These are phyloP conservation scores for Periconia sp. DNA, from an alignment of 2,329 filamentous ascomycete species.

Conservation along the genomic window DNA sequence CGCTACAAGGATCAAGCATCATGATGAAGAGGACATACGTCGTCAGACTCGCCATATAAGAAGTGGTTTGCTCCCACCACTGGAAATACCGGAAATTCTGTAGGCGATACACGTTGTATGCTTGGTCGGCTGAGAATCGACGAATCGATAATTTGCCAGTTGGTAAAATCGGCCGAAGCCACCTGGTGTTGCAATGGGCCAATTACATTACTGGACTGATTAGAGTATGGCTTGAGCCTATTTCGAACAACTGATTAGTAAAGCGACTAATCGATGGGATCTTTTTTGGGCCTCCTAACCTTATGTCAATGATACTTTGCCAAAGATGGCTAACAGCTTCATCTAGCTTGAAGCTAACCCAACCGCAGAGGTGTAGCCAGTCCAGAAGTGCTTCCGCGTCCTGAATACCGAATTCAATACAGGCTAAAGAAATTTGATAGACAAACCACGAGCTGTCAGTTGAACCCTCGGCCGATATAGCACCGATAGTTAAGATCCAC, in stretches of 20 bases:
- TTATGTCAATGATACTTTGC: constrained; percentile 38
- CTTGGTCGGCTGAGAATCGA: constrained; percentile 20
- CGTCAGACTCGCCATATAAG: constrained; percentile 23
- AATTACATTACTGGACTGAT: constrained; percentile 21
- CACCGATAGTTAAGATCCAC: constrained; percentile 44
- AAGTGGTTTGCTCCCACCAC: constrained; percentile 11
- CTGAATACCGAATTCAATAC: constrained; percentile 36
- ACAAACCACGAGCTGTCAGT: constrained; percentile 39
- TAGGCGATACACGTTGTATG: background rate
- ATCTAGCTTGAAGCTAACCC: constrained; percentile 46
- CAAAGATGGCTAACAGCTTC: constrained; percentile 37
- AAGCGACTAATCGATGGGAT: constrained; percentile 30
- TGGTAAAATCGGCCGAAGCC: constrained; percentile 32
- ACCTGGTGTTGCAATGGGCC: constrained; percentile 39
- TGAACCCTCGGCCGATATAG: constrained; percentile 42
- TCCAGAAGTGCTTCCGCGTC: constrained; percentile 32
- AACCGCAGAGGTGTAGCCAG: constrained; percentile 42
- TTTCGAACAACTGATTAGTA: constrained; percentile 35
- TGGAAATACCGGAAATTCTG: constrained; percentile 5
- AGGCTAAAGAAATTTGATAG: constrained; percentile 40
- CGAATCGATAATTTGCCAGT: constrained; percentile 43
- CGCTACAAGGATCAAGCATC: constrained; percentile 4
- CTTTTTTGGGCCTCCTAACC: constrained; percentile 42
- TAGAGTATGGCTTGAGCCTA: constrained; percentile 38
- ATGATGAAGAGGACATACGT: constrained; percentile 22